These are phyloP conservation scores for Saccharomycopsis guyanensis DNA, from an alignment of 805 yeast species.

Conservation along the genomic window DNA sequence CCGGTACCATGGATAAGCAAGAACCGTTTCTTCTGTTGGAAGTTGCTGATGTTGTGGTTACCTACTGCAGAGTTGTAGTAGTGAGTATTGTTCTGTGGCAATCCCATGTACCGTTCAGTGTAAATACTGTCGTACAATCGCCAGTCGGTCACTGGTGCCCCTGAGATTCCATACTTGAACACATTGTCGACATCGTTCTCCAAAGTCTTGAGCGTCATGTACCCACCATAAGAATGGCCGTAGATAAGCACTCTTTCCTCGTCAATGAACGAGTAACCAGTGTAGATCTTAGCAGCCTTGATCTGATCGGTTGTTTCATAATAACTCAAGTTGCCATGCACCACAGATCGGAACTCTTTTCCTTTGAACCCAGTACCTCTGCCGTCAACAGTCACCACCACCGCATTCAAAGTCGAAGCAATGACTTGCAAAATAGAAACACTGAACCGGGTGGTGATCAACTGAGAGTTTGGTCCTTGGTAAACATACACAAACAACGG, in stretches of 20 bases:
- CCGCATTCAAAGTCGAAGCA: conserved; percentile 68
- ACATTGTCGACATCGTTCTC: conserved; percentile 56
- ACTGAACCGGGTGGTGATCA: conserved; percentile 55
- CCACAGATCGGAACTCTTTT: conserved; percentile 64
- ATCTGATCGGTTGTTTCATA: conserved; percentile 85
- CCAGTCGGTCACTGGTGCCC: conserved; percentile 85
- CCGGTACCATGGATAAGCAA: conserved; percentile 76
- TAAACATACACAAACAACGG: conserved; percentile 87
- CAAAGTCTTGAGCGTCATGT: conserved; percentile 62
- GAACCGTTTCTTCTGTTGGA: conserved; percentile 46
- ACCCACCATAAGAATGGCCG: conserved; percentile 92
- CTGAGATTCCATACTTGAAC: conserved; percentile 72
- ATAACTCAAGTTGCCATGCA: conserved; percentile 74
- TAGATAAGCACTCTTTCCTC: conserved; percentile 54
- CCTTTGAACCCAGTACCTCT: conserved; percentile 95
- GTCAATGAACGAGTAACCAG: conserved; percentile 41
- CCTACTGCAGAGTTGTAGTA: conserved; percentile 42
- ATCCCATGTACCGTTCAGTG: conserved; percentile 69
- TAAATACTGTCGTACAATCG: conserved; percentile 65
- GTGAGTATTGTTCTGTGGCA: conserved; percentile 43
- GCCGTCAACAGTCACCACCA: conserved; percentile 94
- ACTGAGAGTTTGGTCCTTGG: conserved; percentile 94
- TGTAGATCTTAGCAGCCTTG: conserved; percentile 69
- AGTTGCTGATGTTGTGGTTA: conserved; percentile 27
- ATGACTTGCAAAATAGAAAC: conserved; percentile 67